Percentiles rank a stretch among this genome's conserved stretches.
Evolutionary conservation across 371 early-diverging fungal species (phyloP).

Genomic region (Apophysomyces variabilis): DNA sequence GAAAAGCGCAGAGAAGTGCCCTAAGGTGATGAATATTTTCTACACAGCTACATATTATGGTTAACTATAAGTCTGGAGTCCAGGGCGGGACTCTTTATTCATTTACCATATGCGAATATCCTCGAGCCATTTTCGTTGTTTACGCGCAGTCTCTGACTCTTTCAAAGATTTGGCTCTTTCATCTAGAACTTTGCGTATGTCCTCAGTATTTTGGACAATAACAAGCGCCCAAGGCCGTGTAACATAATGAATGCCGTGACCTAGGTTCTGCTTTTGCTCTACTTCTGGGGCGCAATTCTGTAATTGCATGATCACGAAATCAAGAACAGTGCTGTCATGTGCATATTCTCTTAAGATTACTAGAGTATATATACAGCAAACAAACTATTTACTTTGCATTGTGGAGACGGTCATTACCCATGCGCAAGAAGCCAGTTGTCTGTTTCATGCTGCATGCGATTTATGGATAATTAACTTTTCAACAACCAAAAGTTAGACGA

Average conservation of each 20-base stretch:
- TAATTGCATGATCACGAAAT: slow-evolving; percentile 16
- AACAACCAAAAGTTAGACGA: too few species aligned
- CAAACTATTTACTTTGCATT: slow-evolving; percentile 20
- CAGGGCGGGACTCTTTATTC: too few species aligned
- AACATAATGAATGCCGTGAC: neutral
- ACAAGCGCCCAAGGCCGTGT: slow-evolving; percentile 21
- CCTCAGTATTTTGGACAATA: slow-evolving; percentile 1
- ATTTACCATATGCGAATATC: slow-evolving; percentile 22
- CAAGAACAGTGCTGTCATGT: slow-evolving; percentile 4
- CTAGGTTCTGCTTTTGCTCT: neutral
- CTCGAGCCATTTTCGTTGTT: slow-evolving; percentile 17
- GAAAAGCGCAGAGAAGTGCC: slow-evolving; percentile 16
- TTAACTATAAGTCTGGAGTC: neutral
- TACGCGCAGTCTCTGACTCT: slow-evolving; percentile 5
- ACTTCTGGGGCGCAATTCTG: neutral
- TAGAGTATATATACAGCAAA: neutral
- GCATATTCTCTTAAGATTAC: neutral
- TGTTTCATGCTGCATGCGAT: neutral
- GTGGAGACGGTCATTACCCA: slow-evolving; percentile 15
- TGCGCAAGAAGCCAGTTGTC: slow-evolving; percentile 18
- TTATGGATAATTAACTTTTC: neutral
- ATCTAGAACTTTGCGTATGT: neutral
- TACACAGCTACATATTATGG: slow-evolving; percentile 7
- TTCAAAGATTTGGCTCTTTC: neutral
- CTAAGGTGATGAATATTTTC: slow-evolving; percentile 16